Conservation (phyloP, 805 yeast species). For the Ogataea zsoltii region DNA sequence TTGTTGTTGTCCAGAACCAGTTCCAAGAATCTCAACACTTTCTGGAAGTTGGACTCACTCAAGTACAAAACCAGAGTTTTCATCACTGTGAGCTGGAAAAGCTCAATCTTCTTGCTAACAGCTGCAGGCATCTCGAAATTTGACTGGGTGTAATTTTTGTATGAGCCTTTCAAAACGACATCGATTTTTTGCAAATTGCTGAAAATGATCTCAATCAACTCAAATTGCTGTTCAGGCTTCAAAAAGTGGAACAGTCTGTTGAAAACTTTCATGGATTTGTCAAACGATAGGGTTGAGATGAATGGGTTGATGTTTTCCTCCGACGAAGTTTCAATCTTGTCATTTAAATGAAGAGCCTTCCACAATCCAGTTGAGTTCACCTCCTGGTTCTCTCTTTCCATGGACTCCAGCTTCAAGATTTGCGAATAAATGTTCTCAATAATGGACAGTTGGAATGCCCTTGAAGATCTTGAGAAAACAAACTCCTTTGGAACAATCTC, state of each 20-base stretch:
- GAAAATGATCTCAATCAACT: constrained; percentile 75
- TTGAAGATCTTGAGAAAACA: constrained; percentile 37
- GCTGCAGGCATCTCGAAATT: constrained; percentile 53
- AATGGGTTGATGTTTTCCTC: constrained; percentile 75
- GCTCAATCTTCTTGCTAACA: constrained; percentile 61
- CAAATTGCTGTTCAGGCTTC: constrained; percentile 70
- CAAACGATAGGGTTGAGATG: constrained; percentile 76
- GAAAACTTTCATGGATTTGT: constrained; percentile 86
- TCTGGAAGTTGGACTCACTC: constrained; percentile 77
- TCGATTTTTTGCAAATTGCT: constrained; percentile 77
- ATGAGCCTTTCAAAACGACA: constrained; percentile 77
- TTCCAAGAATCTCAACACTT: constrained; percentile 74
- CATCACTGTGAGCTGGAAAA: constrained; percentile 77
- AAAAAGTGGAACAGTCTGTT: constrained; percentile 87
- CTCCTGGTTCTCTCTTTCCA: constrained; percentile 56
- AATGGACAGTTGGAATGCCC: constrained; percentile 59
- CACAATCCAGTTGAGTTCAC: constrained; percentile 57
- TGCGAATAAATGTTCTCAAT: constrained; percentile 79
- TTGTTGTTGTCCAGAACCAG: constrained; percentile 70
- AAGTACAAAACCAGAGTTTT: constrained; percentile 82
- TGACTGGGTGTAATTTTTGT: constrained; percentile 53
- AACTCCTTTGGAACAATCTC: constrained; percentile 34
- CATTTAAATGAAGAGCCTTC: constrained; percentile 76
- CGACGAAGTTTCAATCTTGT: constrained; percentile 48
- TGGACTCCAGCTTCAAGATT: constrained; percentile 77